Base-by-base conservation (phyloP, 208 protist genomes). In the Phytomonas francai region DNA sequence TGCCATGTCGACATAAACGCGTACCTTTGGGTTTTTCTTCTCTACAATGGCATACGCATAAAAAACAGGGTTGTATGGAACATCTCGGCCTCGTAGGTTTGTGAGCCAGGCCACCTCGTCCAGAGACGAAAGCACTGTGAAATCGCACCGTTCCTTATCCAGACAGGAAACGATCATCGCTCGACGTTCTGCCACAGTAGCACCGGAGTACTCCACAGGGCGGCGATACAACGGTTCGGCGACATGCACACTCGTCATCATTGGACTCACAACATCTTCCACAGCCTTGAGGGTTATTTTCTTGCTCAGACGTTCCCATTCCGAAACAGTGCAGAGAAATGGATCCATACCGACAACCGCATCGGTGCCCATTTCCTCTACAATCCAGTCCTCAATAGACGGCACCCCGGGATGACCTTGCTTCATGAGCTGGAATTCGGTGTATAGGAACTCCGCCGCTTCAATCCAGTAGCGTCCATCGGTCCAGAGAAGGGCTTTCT, bases 401-500 rank as follows among this genome's bases (percentile, higher is more conserved):
- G 77, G 84, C n/a, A 84, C 81, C 5, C 70, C 81, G 16, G 74
- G 67, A 66, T 87, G 59, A 36, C 84, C 86, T 45, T 86, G 72
- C 67, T 89, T 91, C 94, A 97, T 97, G 56, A 97, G 78, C 39
- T 79, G 42, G 68, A 89, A 97, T 70, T 87, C 81, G 0, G 78
- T 67, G 70, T 87, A 91, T 12, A 98, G 71, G 71, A 95, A 65
- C 33, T 89, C 62, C 45, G 77, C 80, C 0, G 97, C 98, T 63
- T 98, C 96, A 28, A 97, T 51, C 79, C 90, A 98, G 82, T 99
- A 99, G 31, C 98, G 93, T 5, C 97, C 97, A 72, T 99, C 98
- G 3, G 98, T 98, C 97, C 96, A 99, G 19, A 99, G 67, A 33
- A 97, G 79, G 7, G 94, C 92, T 34, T 87, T 71, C 5, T 88